A percentile compares a stretch with the other conserved stretches of the same genome.
Evolutionary conservation across 148 eudicot species (phyloP).

Genomic region (Vaccinium myrtillus): DNA sequence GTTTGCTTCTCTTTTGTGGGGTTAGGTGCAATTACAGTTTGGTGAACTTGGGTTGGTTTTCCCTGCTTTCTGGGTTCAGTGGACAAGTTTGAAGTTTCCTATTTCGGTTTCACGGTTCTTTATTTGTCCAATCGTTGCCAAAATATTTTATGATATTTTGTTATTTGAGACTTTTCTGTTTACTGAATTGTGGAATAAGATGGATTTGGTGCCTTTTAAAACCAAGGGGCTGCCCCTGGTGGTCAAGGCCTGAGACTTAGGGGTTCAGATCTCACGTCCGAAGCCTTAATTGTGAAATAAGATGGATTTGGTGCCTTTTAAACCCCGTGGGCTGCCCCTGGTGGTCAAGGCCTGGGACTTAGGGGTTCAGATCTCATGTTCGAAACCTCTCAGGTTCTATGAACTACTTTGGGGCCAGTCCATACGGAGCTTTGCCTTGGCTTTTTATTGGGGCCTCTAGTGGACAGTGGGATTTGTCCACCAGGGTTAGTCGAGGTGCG

Average conservation of each 20-base stretch:
- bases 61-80: not conserved
- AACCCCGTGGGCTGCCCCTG: too few species aligned
- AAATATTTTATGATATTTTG: not conserved
- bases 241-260: too few species aligned
- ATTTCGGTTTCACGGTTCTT: not conserved
- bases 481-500: too few species aligned
- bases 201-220: not conserved
- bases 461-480: too few species aligned
- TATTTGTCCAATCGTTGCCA: not conserved
- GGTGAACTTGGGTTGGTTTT: not conserved
- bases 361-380: too few species aligned
- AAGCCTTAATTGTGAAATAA: not conserved
- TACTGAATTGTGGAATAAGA: not conserved
- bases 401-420: too few species aligned
- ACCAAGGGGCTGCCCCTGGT: too few species aligned
- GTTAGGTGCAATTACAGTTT: not conserved
- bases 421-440: too few species aligned
- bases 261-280: not conserved
- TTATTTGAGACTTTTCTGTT: not conserved
- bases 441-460: too few species aligned
- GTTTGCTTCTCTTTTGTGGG: not conserved
- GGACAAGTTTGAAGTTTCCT: too few species aligned
- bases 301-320: not conserved
- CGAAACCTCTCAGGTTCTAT: too few species aligned
- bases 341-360: too few species aligned